A percentile compares a stretch with the other conserved stretches of the same genome.
Conservation (phyloP, 202 grass and related monocot species). For the Digitaria exilis region DNA sequence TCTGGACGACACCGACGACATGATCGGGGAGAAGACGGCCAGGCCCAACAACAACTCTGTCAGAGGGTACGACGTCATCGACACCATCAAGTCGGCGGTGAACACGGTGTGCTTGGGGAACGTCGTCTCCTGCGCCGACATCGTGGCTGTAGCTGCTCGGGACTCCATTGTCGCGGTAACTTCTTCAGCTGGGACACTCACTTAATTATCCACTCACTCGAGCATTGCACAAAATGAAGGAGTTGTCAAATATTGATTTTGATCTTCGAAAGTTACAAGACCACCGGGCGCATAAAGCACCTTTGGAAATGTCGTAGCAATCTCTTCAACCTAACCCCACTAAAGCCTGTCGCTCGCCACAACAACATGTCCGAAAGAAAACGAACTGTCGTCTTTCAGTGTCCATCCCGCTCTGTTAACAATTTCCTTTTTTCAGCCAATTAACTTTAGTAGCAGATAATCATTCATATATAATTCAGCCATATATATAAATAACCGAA, state of each 20-base stretch:
- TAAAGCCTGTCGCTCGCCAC: background rate
- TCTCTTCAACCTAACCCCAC: conserved; percentile 18
- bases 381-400: background rate
- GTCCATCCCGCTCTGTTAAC: background rate
- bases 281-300: background rate
- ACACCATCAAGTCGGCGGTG: conserved; percentile 61
- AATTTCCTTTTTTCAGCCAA: background rate
- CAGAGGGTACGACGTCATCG: conserved; percentile 72
- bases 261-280: background rate
- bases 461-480: no score
- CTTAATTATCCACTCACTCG: no score
- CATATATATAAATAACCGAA: no score
- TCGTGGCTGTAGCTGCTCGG: conserved; percentile 65
- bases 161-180: conserved; percentile 79
- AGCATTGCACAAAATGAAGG: background rate
- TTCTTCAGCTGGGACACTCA: background rate
- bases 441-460: no score
- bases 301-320: background rate
- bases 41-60: conserved; percentile 69
- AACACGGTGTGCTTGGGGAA: conserved; percentile 60
- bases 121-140: conserved; percentile 83
- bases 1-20: conserved; percentile 70
- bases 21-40: conserved; percentile 80
- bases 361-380: conserved; percentile 7
- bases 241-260: background rate